Evolutionary conservation across 2,329 filamentous ascomycete species (phyloP).

Genomic region (Bipolaris bicolor): DNA sequence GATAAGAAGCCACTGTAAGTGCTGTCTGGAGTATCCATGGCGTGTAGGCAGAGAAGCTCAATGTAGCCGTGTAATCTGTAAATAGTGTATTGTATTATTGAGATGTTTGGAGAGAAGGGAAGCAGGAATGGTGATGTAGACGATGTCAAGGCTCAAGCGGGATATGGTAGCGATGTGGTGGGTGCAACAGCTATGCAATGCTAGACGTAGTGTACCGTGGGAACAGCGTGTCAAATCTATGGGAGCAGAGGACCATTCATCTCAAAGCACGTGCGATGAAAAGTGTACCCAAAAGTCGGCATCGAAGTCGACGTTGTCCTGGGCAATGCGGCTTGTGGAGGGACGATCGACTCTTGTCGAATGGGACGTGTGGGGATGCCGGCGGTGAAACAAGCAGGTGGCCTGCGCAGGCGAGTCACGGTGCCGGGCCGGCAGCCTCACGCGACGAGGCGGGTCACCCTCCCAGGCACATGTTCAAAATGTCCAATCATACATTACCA

Average conservation of each 20-base stretch:
- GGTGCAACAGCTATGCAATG: not conserved
- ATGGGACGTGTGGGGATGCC: constrained; percentile 19
- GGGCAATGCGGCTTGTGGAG: not conserved
- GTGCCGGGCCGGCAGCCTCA: constrained; percentile 17
- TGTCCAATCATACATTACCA: constrained; percentile 14
- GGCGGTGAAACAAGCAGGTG: constrained; percentile 23
- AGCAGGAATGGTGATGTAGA: not conserved
- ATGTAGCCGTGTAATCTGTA: not conserved
- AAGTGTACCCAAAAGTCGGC: not conserved
- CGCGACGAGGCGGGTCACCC: constrained; percentile 18
- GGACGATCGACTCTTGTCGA: constrained; percentile 13
- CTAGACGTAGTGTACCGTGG: not conserved
- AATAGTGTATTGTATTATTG: not conserved
- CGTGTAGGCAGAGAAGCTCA: not conserved
- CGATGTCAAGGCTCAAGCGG: not conserved
- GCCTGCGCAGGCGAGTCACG: constrained; percentile 22
- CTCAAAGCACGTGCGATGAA: constrained; percentile 1
- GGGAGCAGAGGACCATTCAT: not conserved
- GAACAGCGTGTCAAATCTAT: constrained; percentile 8
- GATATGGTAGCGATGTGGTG: not conserved
- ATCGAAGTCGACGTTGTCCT: constrained; percentile 11
- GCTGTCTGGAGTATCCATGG: constrained; percentile 5
- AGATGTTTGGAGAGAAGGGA: not conserved
- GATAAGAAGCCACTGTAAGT: constrained; percentile 26
- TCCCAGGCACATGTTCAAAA: not conserved